Evolutionary conservation across 129 eudicot species (phyloP), one percentile per base, ranked within the genome.

Genomic region (Flaveria bidentis): DNA sequence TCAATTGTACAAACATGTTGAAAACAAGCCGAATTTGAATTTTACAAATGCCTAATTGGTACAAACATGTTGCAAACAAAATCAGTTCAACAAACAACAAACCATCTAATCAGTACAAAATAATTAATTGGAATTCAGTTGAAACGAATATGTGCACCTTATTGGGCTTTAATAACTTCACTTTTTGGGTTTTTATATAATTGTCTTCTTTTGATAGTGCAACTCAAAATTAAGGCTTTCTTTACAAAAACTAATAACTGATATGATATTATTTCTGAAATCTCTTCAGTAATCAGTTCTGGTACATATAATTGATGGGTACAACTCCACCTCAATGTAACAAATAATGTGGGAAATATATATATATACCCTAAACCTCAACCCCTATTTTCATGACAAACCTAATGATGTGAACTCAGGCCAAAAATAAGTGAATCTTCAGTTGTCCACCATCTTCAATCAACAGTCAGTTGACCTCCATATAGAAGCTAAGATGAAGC

Each of bases 321-420:
- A 45, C 58, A 67, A 58, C 33, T 23, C 67, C 71, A 57, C 69
- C 53, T 51, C 42, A 25, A 69, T 67, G 46, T 66, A 67, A 67
- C 16, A 77, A 77, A 78, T 78, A 60, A 70, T 72, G 22, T 52
- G 58, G 60, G 47, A 51, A 78, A 78, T n/a, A 33, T 80, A 42
- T 26, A 42, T 26, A 72, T 39, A 72, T 33, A 73, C 69, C 83
- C 83, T 73, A 80, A 80, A 17, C 60, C 83, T 66, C 49, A 73
- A 80, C 83, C 79, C 68, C 79, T 73, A 66, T 67, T 56, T 42
- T 73, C 75, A 73, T 66, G 71, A 79, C 33, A 71, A 72, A 72
- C 62, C 78, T 73, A 66, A 41, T 53, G 41, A 79, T 52, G 50
- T 64, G 69, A 78, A 36, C 41, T 69, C 63, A 58, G 61, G 41